Base-by-base conservation (phyloP, 2,329 filamentous ascomycete genomes). In the Penicillium polonicum region DNA sequence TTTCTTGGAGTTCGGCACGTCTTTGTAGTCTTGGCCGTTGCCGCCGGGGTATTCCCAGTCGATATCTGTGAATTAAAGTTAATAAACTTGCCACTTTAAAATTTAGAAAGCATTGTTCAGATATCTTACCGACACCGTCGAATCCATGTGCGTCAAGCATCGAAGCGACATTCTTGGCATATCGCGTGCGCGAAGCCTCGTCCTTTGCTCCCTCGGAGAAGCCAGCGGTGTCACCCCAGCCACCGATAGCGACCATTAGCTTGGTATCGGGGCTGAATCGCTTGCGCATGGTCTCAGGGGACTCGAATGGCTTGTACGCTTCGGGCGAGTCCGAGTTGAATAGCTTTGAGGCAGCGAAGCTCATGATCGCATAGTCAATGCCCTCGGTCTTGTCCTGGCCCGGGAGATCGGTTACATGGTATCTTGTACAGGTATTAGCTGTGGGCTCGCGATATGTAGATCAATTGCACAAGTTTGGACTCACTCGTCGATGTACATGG, bases 231-330 rank as follows among this genome's bases (percentile, higher is more conserved):
- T 90, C 86, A 0, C 88, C 88, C 88, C 89, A 92, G 52, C 88
- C 89, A 12, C 89, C 89, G 61, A 92, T 85, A 21, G 89, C 88
- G 38, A 91, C 80, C 76, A 88, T 82, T 23, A 91, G 73, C 63
- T 88, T 86, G 21, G 86, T 86, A 27, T 77, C 78, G 0, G 80
- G 69, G 13, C 78, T 69, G 55, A 85, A 88, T 21, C 83, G 75
- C 27, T 74, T 73, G 19, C 84, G 81, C 44, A 85, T 76, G 4
- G 80, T 77, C 0, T 73, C 67, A 2, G 87, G 71, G 0, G 79
- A 69, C 70, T 82, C 79, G 63, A 85, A 87, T 0, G 85, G 84
- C 52, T 76, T 75, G 63, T 80, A 85, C 0, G 72, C 65, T 21
- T 74, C 75, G 0, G 76, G 62, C 0, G 73, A 76, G 48, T 78